Conservation (phyloP, 208 protist genomes). For the Acanthamoeba quina region DNA sequence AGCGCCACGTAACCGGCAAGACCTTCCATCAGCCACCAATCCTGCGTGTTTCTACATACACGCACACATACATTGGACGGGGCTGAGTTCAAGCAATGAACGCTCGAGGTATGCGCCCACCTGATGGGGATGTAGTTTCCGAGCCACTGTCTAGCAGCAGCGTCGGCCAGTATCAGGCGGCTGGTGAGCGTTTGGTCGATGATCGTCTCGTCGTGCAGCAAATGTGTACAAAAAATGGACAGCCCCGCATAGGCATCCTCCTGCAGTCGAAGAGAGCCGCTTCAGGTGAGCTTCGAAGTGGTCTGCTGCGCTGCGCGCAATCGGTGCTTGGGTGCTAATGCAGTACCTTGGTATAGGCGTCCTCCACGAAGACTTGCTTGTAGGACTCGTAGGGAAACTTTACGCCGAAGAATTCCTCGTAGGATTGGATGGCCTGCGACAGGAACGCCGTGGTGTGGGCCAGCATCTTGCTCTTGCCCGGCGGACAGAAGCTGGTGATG, state of each 20-base stretch:
- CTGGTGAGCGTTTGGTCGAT: slow-evolving; percentile 82
- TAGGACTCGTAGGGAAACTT: slow-evolving; percentile 79
- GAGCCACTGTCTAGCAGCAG: slow-evolving; percentile 75
- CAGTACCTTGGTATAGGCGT: slow-evolving; percentile 35
- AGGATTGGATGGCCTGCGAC: slow-evolving; percentile 73
- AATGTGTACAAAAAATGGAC: slow-evolving; percentile 75
- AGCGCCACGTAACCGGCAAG: slow-evolving; percentile 66
- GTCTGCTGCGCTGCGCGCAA: neutral
- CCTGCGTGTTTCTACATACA: slow-evolving; percentile 36
- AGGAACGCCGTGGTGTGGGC: slow-evolving; percentile 74
- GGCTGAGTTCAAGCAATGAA: no score
- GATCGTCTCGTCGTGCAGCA: slow-evolving; percentile 74
- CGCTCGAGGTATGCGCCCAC: neutral
- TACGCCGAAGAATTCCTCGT: slow-evolving; percentile 79
- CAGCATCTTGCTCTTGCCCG: slow-evolving; percentile 17
- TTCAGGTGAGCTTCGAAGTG: neutral
- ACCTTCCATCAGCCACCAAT: slow-evolving; percentile 76
- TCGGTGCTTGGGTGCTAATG: neutral
- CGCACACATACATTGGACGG: neutral
- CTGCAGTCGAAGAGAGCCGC: neutral
- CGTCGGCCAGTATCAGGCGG: slow-evolving; percentile 8
- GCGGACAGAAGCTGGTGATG: slow-evolving; percentile 41
- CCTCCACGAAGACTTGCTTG: slow-evolving; percentile 83
- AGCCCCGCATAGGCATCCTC: slow-evolving; percentile 55
- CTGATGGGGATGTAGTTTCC: slow-evolving; percentile 70